These are phyloP conservation scores for Lactarius evosmus DNA, from an alignment of 768 basidiomycete genomes.

Conservation along the genomic window DNA sequence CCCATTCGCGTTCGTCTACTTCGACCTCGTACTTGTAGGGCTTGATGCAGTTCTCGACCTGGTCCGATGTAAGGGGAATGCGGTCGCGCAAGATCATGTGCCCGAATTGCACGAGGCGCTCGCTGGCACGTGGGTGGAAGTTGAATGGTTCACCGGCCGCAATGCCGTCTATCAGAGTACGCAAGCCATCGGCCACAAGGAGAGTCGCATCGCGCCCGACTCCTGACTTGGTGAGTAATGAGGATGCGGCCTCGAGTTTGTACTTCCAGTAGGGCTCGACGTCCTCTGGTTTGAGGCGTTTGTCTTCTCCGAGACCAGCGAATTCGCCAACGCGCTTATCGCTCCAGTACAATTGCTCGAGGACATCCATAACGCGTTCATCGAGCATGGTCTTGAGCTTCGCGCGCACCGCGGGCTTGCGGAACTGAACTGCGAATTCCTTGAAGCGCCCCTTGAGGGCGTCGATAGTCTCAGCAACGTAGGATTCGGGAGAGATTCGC, in stretches of 20 bases:
- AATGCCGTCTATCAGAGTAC: conserved; percentile 86
- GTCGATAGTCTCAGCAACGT: conserved; percentile 97
- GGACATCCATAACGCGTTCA: conserved; percentile 94
- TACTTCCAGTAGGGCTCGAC: conserved; percentile 93
- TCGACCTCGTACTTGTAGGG: conserved; percentile 99
- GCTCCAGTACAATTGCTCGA: conserved; percentile 96
- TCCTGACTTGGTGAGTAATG: conserved; percentile 91
- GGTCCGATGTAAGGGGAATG: conserved; percentile 92
- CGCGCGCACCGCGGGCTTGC: conserved; percentile 80
- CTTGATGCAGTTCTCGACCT: conserved; percentile 99
- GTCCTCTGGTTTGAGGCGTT: conserved; percentile 65
- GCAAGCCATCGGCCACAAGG: conserved; percentile 90
- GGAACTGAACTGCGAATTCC: conserved; percentile 79
- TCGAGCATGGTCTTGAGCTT: conserved; percentile 93
- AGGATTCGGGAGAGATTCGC: conserved; percentile 90
- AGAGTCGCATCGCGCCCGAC: conserved; percentile 92
- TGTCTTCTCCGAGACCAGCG: conserved; percentile 62
- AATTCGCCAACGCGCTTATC: conserved; percentile 85
- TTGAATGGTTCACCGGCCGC: conserved; percentile 87
- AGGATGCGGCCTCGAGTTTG: conserved; percentile 93
- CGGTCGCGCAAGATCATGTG: conserved; percentile 92
- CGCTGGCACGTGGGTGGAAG: conserved; percentile 83
- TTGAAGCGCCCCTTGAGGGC: conserved; percentile 87
- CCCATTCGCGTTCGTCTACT: conserved; percentile 92
- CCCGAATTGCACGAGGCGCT: conserved; percentile 87